Conservation (phyloP, 352 stramenopile genomes). For the Globisporangium heterothallicum region DNA sequence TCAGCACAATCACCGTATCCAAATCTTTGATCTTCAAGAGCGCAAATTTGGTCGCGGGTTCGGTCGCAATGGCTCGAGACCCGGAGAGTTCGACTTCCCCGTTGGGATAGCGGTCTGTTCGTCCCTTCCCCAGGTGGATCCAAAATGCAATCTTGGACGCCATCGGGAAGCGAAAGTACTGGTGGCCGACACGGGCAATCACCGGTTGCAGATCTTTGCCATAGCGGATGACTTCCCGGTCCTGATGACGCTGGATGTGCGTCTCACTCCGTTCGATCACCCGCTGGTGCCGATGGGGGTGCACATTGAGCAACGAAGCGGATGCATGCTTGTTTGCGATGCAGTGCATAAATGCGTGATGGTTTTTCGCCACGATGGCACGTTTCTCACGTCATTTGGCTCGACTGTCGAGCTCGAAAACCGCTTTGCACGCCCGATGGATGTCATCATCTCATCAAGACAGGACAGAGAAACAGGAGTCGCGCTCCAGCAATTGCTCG, state of each 20-base stretch:
- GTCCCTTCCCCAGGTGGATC: constrained; percentile 18
- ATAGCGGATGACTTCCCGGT: constrained; percentile 15
- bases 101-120: constrained; percentile 33
- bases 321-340: constrained; percentile 43
- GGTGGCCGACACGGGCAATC: constrained; percentile 46
- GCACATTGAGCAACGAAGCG: constrained; percentile 39
- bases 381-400: constrained; percentile 43
- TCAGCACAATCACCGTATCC: constrained; percentile 64
- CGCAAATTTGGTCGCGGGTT: constrained; percentile 22
- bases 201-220: constrained; percentile 46
- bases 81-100: constrained; percentile 48
- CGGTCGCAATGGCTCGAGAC: constrained; percentile 22
- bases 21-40: constrained; percentile 42
- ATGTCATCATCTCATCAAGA: constrained; percentile 14
- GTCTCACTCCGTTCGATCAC: constrained; percentile 37
- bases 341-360: constrained; percentile 33
- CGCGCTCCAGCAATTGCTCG: neutral
- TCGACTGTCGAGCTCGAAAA: constrained; percentile 37
- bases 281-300: constrained; percentile 34
- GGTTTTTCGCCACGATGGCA: constrained; percentile 40
- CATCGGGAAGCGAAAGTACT: constrained; percentile 45
- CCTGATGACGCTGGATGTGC: constrained; percentile 28
- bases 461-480: neutral
- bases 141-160: constrained; percentile 44
- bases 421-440: constrained; percentile 33